Base-by-base conservation (phyloP, 129 eudicot genomes). In the Glebionis coronaria region DNA sequence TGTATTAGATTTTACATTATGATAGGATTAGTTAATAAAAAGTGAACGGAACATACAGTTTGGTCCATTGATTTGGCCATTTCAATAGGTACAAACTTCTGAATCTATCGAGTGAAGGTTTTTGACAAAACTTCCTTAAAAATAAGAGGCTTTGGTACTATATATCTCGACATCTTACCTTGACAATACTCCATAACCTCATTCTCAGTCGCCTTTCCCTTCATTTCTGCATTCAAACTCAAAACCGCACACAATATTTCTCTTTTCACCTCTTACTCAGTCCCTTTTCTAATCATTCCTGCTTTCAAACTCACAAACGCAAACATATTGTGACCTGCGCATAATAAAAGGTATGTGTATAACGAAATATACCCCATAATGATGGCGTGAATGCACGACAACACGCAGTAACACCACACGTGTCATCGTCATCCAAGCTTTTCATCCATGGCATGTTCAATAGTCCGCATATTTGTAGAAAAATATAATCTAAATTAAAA, bases 391-490 rank as follows among this genome's bases (percentile, higher is more conserved):
- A 74, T 93, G 96, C 98, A 88, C 88, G 78, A 93, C 79, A 82
- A 93, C 98, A 9, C 95, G 98, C 50, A 95, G 98, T 52, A 93
- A 90, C 67, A 86, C 95, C 31, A 93, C 98, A 74, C 96, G 85
- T 49, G 96, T 88, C 23, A 93, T 96, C 81, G 57, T 61, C 98
- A 78, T 35, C 98, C 96, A 58, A 93, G 82, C 65, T 85, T 88
- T 79, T 93, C 98, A 80, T 93, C 98, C 85, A 86, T 76, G 9
- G 53, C 78, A 44, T 84, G 87, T 74, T 86, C 83, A 44, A 85
- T 88, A 12, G 88, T 96, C 97, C 88, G 47, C 42, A 75, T 35
- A 67, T 47, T 58, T 45, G 12, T 25, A 16, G 25, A 54, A 46
- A 42, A 16, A 23, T 16, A 54, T 21, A 16, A 35, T 51, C n/a